Evolutionary conservation across 345 rosid species (phyloP), one percentile per base, ranked within the genome.

Genomic region (Arabidopsis suecica): DNA sequence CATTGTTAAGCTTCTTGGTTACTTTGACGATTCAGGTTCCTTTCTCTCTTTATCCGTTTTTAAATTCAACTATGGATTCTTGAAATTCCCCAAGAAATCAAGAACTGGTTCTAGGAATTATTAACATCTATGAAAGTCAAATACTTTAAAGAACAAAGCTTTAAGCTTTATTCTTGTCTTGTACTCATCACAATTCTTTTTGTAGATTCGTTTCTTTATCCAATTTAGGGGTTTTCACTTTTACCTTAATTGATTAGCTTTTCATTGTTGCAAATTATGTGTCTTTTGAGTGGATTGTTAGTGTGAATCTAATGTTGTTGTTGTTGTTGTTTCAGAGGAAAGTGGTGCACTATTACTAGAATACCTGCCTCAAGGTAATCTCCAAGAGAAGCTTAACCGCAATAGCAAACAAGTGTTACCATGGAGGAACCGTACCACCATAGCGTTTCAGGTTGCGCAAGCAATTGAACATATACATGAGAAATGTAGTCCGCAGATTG

Each of bases 391-490:
- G 84, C 89, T 93, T 25, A 89, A 87, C 49, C 75, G 66, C 65
- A 77, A 58, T 14, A 53, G 51, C 34, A 68, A 42, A 16, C 78
- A 81, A 9, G 82, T 73, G 9, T 83, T 93, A 61, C 77, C 89
- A 14, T 93, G 98, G 97, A 66, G 81, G 32, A 81, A 65, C 74
- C 84, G 98, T 1, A 81, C 84, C 67, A 73, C 75, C 3, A 87
- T 93, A 57, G 91, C 89, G 51, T 91, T 69, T 81, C 92, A 91
- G 34, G 85, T 90, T 3, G 89, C 89, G 0, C 83, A 82, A 64
- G 97, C 98, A 6, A 86, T 89, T 18, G 92, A 93, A 34, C 86
- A 89, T 73, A 79, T 93, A 14, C 98, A 93, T 79, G 90, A 89
- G 61, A 83, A 83, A 63, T 89, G 96, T 71, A 68, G 69, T 4